phyloP scores from a whole-genome alignment of 1,284 basidiomycete genomes.

The Puccinia coronata region DNA sequence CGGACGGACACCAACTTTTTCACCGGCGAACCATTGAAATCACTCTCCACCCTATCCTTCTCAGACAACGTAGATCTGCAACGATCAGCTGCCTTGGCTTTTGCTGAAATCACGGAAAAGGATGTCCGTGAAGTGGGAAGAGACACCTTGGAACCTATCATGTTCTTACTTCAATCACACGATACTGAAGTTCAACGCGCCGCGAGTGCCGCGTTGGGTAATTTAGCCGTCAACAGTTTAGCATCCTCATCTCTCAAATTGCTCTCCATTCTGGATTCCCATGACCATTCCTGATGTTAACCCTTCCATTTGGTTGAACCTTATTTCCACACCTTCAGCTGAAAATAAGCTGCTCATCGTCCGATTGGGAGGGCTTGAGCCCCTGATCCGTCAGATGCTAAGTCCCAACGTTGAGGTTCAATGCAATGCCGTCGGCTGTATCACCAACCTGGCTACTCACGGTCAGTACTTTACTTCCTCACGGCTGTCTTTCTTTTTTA shows the following conservation, averaged over 20 bases:
- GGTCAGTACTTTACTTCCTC: slow-evolving; percentile 64
- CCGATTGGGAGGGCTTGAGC: slow-evolving; percentile 94
- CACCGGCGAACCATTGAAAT: slow-evolving; percentile 83
- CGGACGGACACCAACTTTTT: slow-evolving; percentile 59
- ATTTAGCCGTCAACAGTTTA: slow-evolving; percentile 93
- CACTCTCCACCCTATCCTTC: slow-evolving; percentile 95
- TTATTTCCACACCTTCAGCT: slow-evolving; percentile 64
- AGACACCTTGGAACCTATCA: slow-evolving; percentile 96
- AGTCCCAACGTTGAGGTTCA: slow-evolving; percentile 99
- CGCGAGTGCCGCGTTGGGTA: slow-evolving; percentile 96
- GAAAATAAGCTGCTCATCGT: slow-evolving; percentile 99
- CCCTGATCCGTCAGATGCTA: slow-evolving; percentile 97
- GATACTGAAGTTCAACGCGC: slow-evolving; percentile 99
- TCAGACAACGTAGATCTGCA: slow-evolving; percentile 99
- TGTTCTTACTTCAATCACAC: slow-evolving; percentile 95
- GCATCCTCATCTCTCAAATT: slow-evolving; percentile 57
- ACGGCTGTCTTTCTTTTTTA: not conserved
- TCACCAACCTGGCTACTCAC: slow-evolving; percentile 97
- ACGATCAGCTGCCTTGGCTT: slow-evolving; percentile 94
- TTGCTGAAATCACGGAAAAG: slow-evolving; percentile 99
- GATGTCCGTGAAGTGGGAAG: slow-evolving; percentile 95
- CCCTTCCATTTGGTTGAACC: slow-evolving; percentile 51
- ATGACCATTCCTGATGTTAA: too few relatives aligned
- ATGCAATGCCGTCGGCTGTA: slow-evolving; percentile 99
- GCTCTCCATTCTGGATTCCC: too few relatives aligned